Conservation (phyloP, 257 asterid species). For the Solanum tacnaense region DNA sequence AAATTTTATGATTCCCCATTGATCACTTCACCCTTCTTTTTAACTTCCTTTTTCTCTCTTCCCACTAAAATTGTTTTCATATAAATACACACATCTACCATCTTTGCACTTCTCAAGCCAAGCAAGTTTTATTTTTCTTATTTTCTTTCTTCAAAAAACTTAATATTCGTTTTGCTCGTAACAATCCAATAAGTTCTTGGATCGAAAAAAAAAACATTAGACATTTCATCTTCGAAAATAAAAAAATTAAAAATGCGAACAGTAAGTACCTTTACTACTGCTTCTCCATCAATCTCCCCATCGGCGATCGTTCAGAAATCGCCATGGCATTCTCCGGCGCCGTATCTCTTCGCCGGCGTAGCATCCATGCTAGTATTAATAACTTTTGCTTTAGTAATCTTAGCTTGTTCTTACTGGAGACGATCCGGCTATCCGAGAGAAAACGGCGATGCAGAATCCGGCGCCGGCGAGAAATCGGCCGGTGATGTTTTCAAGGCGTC, state of each 20-base stretch:
- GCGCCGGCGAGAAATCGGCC: constrained; percentile 18
- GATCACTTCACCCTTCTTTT: background rate
- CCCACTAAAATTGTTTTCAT: background rate
- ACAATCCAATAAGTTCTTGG: background rate
- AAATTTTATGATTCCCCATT: background rate
- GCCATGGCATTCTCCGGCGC: constrained; percentile 93
- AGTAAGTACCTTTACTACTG: background rate
- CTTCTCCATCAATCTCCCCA: background rate
- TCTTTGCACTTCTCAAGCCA: background rate
- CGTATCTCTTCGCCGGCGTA: constrained; percentile 78
- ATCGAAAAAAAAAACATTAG: no score
- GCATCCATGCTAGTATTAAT: constrained; percentile 86
- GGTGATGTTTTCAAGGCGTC: constrained; percentile 1
- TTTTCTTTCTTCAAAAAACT: background rate
- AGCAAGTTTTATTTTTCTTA: background rate
- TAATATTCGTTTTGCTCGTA: background rate
- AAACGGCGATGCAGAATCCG: constrained; percentile 34
- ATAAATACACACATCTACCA: background rate
- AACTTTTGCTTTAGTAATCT: constrained; percentile 68
- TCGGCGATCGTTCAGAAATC: constrained; percentile 22
- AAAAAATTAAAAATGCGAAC: background rate
- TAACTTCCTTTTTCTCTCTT: background rate
- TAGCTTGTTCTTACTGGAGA: constrained; percentile 80
- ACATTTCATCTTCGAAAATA: background rate
- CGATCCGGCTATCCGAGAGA: constrained; percentile 47